phyloP scores from a whole-genome alignment of 495 filamentous ascomycete genomes.

The Penicillium parvum region DNA sequence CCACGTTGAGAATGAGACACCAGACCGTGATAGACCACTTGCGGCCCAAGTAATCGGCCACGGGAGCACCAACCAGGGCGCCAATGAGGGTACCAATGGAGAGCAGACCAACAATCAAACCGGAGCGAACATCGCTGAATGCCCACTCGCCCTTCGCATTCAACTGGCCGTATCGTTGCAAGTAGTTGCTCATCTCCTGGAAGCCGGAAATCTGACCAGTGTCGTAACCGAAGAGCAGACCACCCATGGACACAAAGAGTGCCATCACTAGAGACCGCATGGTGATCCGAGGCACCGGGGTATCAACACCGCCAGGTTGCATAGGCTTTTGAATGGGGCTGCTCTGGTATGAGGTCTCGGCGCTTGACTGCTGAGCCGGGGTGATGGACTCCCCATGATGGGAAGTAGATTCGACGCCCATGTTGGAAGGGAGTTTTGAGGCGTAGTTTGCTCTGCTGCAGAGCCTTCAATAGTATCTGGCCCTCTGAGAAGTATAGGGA shows the following conservation, averaged over 20 bases:
- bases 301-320: conserved; percentile 29
- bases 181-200: conserved; percentile 54
- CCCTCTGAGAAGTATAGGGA: background rate
- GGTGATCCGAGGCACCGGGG: conserved; percentile 41
- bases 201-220: conserved; percentile 55
- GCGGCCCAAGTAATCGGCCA: conserved; percentile 49
- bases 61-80: conserved; percentile 53
- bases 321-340: conserved; percentile 23
- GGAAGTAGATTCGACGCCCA: conserved; percentile 33
- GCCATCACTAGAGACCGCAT: conserved; percentile 47
- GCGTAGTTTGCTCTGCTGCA: no score
- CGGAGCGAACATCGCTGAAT: conserved; percentile 47
- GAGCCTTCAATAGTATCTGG: no score
- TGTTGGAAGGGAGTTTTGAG: conserved; percentile 15
- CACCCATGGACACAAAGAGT: conserved; percentile 61
- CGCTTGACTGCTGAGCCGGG: conserved; percentile 23
- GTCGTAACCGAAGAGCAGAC: conserved; percentile 56
- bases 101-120: conserved; percentile 53
- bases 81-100: conserved; percentile 66
- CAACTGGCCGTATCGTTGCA: conserved; percentile 40
- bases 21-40: conserved; percentile 52
- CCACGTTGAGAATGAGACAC: conserved; percentile 59
- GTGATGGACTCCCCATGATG: conserved; percentile 39
- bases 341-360: conserved; percentile 25
- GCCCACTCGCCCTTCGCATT: conserved; percentile 25